phyloP scores from a whole-genome alignment of 352 stramenopile genomes.

The Thraustotheca clavata region DNA sequence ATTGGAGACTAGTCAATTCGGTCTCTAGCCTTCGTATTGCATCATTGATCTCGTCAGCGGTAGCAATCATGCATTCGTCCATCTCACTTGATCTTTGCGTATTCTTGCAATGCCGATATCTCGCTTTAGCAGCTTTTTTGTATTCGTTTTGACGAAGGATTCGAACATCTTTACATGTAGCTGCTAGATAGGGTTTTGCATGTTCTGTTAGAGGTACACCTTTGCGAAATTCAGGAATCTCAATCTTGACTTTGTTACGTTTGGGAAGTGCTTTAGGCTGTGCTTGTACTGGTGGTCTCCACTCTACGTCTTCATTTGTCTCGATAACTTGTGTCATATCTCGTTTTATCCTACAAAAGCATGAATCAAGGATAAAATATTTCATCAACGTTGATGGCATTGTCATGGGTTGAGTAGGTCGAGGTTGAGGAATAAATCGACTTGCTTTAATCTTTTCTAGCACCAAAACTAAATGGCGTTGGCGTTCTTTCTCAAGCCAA shows the following conservation, averaged over 20 bases:
- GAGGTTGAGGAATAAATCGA: background rate
- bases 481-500: constrained; percentile 18
- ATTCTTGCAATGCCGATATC: too few relatives aligned
- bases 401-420: background rate
- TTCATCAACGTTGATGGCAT: background rate
- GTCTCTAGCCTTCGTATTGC: background rate
- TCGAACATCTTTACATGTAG: constrained; percentile 43
- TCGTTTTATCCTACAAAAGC: too few relatives aligned
- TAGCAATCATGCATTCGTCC: background rate
- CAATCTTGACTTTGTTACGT: constrained; percentile 9
- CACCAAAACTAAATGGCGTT: constrained; percentile 8
- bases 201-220: constrained; percentile 40
- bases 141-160: constrained; percentile 34
- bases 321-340: too few relatives aligned
- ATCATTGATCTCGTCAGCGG: background rate
- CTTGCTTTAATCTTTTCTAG: constrained; percentile 9
- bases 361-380: background rate
- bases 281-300: constrained; percentile 35
- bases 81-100: too few relatives aligned
- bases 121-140: constrained; percentile 32
- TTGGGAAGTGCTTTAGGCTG: background rate
- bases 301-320: constrained; percentile 20
- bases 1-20: too few relatives aligned
- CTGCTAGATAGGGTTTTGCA: constrained; percentile 34
- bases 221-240: constrained; percentile 32